These are phyloP conservation scores for Platanthera guangdongensis DNA, from an alignment of 106 monocot genomes.

Conservation along the genomic window DNA sequence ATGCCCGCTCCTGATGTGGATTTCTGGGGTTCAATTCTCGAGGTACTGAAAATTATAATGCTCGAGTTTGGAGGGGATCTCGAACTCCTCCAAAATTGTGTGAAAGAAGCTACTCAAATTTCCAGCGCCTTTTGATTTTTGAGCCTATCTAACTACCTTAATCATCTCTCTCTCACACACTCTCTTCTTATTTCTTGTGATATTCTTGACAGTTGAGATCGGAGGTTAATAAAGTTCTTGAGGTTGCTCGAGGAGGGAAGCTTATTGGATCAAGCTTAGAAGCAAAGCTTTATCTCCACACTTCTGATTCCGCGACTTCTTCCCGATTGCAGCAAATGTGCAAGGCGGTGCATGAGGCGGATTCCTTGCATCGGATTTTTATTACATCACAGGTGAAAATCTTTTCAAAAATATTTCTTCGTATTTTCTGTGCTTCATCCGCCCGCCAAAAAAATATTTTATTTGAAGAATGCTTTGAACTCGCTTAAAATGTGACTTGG, in stretches of 20 bases:
- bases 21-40: slow-evolving; percentile 67
- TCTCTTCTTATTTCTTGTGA: background rate
- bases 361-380: slow-evolving; percentile 75
- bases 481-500: background rate
- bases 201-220: slow-evolving; percentile 51
- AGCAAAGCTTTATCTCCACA: slow-evolving; percentile 69
- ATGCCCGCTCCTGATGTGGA: slow-evolving; percentile 56
- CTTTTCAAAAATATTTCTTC: background rate
- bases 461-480: background rate
- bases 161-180: background rate
- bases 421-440: background rate
- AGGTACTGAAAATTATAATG: slow-evolving; percentile 32
- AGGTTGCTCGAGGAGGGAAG: slow-evolving; percentile 79
- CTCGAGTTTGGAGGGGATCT: no score
- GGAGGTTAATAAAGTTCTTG: slow-evolving; percentile 93
- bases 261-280: slow-evolving; percentile 97
- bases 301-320: slow-evolving; percentile 28
- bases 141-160: background rate
- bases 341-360: slow-evolving; percentile 53
- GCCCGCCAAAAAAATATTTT: background rate
- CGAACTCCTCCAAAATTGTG: background rate
- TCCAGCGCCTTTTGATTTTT: background rate
- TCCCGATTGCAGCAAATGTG: slow-evolving; percentile 54
- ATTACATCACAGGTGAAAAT: slow-evolving; percentile 85
- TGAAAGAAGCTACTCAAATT: background rate